phyloP scores from a whole-genome alignment of 495 filamentous ascomycete genomes.

The Penicillium cataractarum region DNA sequence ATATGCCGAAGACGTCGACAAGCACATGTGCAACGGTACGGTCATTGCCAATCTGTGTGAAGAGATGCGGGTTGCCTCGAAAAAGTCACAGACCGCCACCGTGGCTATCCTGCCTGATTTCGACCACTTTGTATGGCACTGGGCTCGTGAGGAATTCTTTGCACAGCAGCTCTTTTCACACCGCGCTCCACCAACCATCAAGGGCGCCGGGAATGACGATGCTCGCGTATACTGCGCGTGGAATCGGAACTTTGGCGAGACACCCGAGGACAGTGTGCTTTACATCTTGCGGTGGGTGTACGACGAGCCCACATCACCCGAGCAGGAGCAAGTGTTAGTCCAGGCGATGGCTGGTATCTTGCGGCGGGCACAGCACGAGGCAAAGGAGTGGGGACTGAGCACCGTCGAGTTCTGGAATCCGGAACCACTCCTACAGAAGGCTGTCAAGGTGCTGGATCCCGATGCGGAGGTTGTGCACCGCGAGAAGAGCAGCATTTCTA shows the following conservation, averaged over 20 bases:
- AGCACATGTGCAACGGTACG: slow-evolving; percentile 39
- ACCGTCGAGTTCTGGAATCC: slow-evolving; percentile 71
- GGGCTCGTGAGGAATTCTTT: slow-evolving; percentile 85
- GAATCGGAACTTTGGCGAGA: slow-evolving; percentile 70
- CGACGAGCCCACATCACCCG: slow-evolving; percentile 51
- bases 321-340: slow-evolving; percentile 41
- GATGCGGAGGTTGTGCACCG: slow-evolving; percentile 56
- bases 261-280: slow-evolving; percentile 65
- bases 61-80: slow-evolving; percentile 35
- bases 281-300: slow-evolving; percentile 80
- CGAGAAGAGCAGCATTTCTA: slow-evolving; percentile 64
- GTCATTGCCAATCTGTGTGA: slow-evolving; percentile 39
- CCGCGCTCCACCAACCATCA: slow-evolving; percentile 54
- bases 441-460: slow-evolving; percentile 57
- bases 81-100: slow-evolving; percentile 36
- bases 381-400: slow-evolving; percentile 60
- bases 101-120: slow-evolving; percentile 75
- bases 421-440: slow-evolving; percentile 56
- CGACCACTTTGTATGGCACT: slow-evolving; percentile 80
- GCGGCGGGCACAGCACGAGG: slow-evolving; percentile 57
- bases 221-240: slow-evolving; percentile 76
- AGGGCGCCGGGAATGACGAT: slow-evolving; percentile 66
- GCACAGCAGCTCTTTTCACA: slow-evolving; percentile 51
- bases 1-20: slow-evolving; percentile 35
- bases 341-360: slow-evolving; percentile 56